phyloP scores from a whole-genome alignment of 1,284 basidiomycete genomes.

The Chondrostereum purpureum region DNA sequence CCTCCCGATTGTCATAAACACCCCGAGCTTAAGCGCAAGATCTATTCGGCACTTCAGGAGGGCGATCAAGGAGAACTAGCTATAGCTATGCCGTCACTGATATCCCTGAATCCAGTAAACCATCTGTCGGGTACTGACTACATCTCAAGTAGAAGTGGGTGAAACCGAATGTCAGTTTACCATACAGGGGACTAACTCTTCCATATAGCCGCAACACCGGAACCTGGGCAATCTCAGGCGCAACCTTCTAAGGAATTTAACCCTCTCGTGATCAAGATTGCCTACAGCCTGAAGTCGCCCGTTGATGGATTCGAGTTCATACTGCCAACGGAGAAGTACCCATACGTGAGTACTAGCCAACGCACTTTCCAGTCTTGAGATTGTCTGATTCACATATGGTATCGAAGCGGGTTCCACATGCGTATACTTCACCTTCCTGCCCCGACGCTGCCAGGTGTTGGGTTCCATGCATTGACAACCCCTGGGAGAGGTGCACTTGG shows the following conservation, averaged over 20 bases:
- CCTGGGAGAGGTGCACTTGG: slow-evolving; percentile 98
- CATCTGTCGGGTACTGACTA: slow-evolving; percentile 30
- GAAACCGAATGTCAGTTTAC: background rate
- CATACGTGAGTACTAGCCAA: slow-evolving; percentile 61
- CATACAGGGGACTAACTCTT: background rate
- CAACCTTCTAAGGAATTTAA: slow-evolving; percentile 59
- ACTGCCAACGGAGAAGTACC: slow-evolving; percentile 71
- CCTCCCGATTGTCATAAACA: slow-evolving; percentile 83
- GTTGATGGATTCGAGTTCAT: slow-evolving; percentile 87
- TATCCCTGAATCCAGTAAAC: slow-evolving; percentile 59
- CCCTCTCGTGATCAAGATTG: slow-evolving; percentile 72
- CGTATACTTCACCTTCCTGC: slow-evolving; percentile 85
- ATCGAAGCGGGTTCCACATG: slow-evolving; percentile 81
- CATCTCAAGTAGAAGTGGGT: slow-evolving; percentile 42
- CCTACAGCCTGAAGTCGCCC: slow-evolving; percentile 76
- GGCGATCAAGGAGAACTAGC: slow-evolving; percentile 92
- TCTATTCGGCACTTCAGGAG: slow-evolving; percentile 87
- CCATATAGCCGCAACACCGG: slow-evolving; percentile 61
- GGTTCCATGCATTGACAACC: slow-evolving; percentile 93
- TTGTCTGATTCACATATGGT: slow-evolving; percentile 19
- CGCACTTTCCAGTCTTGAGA: background rate
- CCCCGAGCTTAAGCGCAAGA: slow-evolving; percentile 88
- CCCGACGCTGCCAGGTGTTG: slow-evolving; percentile 91
- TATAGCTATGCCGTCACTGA: slow-evolving; percentile 81
- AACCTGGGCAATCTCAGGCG: slow-evolving; percentile 43